These are phyloP conservation scores for Monosporascus sp. DNA, from an alignment of 2,329 filamentous ascomycete species.

Conservation along the genomic window DNA sequence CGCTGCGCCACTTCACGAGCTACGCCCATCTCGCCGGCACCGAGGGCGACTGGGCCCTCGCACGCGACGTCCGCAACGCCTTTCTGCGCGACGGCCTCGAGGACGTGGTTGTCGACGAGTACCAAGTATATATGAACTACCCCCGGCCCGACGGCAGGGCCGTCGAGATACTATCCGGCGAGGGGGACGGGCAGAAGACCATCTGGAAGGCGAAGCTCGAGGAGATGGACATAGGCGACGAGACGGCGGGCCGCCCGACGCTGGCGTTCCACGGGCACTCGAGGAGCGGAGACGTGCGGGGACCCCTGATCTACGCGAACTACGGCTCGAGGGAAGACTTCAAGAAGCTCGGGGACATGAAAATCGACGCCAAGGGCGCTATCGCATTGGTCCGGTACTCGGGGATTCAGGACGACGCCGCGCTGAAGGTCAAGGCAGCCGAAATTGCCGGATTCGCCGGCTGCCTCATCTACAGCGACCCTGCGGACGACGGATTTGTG, in stretches of 20 bases:
- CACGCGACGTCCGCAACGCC: constrained; percentile 74
- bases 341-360: constrained; percentile 61
- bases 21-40: constrained; percentile 94
- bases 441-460: constrained; percentile 81
- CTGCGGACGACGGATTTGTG: constrained; percentile 73
- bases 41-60: constrained; percentile 82
- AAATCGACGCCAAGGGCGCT: constrained; percentile 68
- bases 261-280: constrained; percentile 84
- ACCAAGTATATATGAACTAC: constrained; percentile 89
- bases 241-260: constrained; percentile 61
- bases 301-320: constrained; percentile 86
- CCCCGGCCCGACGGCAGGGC: constrained; percentile 70
- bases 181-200: constrained; percentile 54
- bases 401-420: constrained; percentile 66
- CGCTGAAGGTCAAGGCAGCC: constrained; percentile 83
- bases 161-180: constrained; percentile 71
- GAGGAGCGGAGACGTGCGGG: constrained; percentile 77
- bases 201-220: constrained; percentile 79
- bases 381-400: constrained; percentile 81
- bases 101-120: constrained; percentile 69
- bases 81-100: constrained; percentile 72
- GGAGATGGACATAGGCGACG: constrained; percentile 66
- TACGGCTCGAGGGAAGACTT: constrained; percentile 86
- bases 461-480: constrained; percentile 90
- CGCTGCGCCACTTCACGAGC: constrained; percentile 69